Base-by-base conservation (phyloP, 2,329 filamentous ascomycete genomes). In the Metarhizium robertsii region DNA sequence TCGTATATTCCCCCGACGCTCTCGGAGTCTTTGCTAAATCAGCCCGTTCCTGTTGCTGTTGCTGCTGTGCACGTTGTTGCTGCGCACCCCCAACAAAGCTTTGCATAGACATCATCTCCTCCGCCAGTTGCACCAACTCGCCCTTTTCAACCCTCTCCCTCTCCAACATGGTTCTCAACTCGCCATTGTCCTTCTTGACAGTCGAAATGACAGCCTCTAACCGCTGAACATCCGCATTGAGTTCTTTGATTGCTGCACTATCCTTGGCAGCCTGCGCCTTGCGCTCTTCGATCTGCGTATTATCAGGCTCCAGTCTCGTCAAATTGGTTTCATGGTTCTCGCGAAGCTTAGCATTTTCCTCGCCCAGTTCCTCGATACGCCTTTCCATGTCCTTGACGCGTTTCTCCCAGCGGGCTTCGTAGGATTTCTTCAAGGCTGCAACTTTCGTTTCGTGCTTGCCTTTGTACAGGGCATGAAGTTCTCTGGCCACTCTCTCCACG, bases 361-460 rank as follows among this genome's bases (percentile, higher is more conserved):
- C 80, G 53, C 75, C 73, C 11, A 92, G 78, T 47, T 87, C 81
- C 49, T 84, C 84, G 47, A 95, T 77, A 59, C 84, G 84, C 18
- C 70, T 69, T 70, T 95, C 88, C 2, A 96, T 81, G 63, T 92
- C 88, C 54, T 82, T 83, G 55, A 92, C 83, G 66, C 87, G 89
- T 78, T 95, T 95, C 71, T 95, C 90, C 82, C 90, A 94, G 54
- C 92, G 85, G 50, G 82, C 81, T 69, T 96, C 90, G 73, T 97
- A 87, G 59, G 81, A 86, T 72, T 86, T 86, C 74, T 87, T 97
- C 61, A 99, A 78, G 4, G 92, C 92, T 1, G 89, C 83, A 48
- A 97, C 92, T 75, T 99, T 99, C 59, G 86, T 90, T 75, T 97
- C 92, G 69, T 99, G 94, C 74, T 99, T 99, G 67, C 87, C 85